Evolutionary conservation across 2,329 filamentous ascomycete species (phyloP), one percentile per base, ranked within the genome.

Genomic region (Botrytis aclada): DNA sequence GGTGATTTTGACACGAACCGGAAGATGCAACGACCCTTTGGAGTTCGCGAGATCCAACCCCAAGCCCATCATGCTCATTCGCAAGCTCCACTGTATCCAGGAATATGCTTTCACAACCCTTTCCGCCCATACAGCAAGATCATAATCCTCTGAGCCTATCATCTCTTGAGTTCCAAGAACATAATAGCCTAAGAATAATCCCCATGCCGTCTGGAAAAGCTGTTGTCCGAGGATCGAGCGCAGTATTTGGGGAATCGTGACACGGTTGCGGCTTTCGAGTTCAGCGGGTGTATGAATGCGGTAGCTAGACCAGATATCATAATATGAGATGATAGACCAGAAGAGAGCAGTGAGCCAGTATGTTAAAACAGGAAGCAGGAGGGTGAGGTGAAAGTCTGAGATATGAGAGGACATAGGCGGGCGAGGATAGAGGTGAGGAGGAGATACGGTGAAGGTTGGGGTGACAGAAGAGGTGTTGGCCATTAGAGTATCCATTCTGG

Each of bases 181-280:
- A 39, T 7, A 16, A 20, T 65, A 34, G 18, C 69, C 69, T 4
- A 71, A 6, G 29, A 64, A 41, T 1, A 71, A 54, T 18, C 69
- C 60, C 60, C 69, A 71, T 47, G 29, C 22, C 1, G 41, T 65
- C 43, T 64, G 58, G 10, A 64, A 34, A 6, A 71, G 9, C 43
- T 65, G 69, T 14, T 71, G 69, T 18, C 8, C 22, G 43, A 71
- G 20, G 3, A 71, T 32, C 6, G 58, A 71, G 12, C 43, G 60
- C 9, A 71, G 18, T 8, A 71, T 37, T 97, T 97, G 91, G 83
- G 87, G 92, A 74, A 93, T 89, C 63, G 92, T 88, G 63, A 93
- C 95, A 80, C 93, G 93, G 82, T 98, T 98, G 79, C 95, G 89
- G 82, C 93, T 93, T 51, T 90, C 82, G 74, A 98, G 90, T 82